Base-by-base conservation (phyloP, 1,284 basidiomycete genomes). In the Ustilago vetiveriae region DNA sequence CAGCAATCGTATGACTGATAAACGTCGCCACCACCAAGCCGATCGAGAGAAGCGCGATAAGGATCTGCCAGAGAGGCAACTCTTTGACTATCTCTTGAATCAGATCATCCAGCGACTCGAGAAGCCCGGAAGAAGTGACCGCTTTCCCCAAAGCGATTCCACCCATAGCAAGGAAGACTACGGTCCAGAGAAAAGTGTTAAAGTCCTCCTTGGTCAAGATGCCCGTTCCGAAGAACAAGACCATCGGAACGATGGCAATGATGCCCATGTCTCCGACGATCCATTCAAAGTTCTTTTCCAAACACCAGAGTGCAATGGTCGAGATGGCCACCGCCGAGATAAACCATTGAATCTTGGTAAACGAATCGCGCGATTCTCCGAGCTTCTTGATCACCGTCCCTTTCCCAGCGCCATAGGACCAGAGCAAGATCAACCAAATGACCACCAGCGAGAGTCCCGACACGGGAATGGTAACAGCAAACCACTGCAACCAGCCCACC, bases 101-200 rank as follows among this genome's bases (percentile, higher is more conserved):
- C 16, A 88, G 79, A 3, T 66, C 42, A 26, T 77, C 74, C 14
- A 78, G 44, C 36, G 75, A 65, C 37, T 71, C 88, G 27, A 98
- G 85, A 35, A 98, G 85, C 0, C 96, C 95, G 36, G 92, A 95
- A 2, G 91, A 90, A 17, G 89, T 87, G 3, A 98, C 95, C 2
- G 93, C 94, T 80, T 97, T 92, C 43, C 95, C 96, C 3, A 98
- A 87, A 0, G 94, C 92, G 47, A 98, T 95, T 30, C 96, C 95
- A 17, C 96, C 95, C 95, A 98, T 98, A n/a, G 81, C 80, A 7
- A 82, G 54, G 59, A 82, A 81, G 17, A 82, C 79, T 11, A 82
- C 77, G 1, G 80, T 82, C 79, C 79, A 81, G 6, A 82, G 53
- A 52, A 82, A 82, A 29, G 80, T 82, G 68, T 82, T 82, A 43